Evolutionary conservation across 1,139 yeast genomes (phyloP), one percentile per base, ranked within the genome.

Genomic region (Candida labiduridarum): DNA sequence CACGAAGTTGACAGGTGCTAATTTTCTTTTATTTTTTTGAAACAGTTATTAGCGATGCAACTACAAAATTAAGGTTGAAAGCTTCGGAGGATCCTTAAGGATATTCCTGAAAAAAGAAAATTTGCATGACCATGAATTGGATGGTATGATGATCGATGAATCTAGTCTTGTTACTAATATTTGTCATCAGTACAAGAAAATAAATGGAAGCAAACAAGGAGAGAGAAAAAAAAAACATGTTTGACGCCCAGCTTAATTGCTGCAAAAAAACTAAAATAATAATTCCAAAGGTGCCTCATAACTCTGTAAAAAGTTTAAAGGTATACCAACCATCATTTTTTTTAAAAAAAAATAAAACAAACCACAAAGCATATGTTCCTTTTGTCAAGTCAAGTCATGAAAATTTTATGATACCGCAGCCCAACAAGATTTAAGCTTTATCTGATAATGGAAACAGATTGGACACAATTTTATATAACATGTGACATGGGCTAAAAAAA

Each of bases 131-230:
- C 29, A 25, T 25, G 29, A 9, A 31, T 31, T 31, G 34, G 15
- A 31, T 31, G 34, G 6, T 5, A 31, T 31, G 6, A 11, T 3
- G 15, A 31, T 31, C 4, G 15, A 16, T 22, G 9, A 38, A 19
- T 19, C 15, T 22, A 38, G 18, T 38, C 15, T n/a, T 15, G n/a
- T 22, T 38, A 22, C 31, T 19, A 22, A 38, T n/a, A 38, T 38
- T 38, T 38, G 31, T 38, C 22, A 22, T 38, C 30, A 8, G 12
- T n/a, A 19, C 41, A 38, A 38, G 41, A 38, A 38, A 38, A 38
- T 18, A 34, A 16, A 10, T 7, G 18, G 18, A 14, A 34, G 18
- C 9, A n/a, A 36, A 18, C 9, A 36, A 36, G 25, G 25, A 19
- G 14, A 14, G 15, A 7, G 4, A 38, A 11, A 12, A 19, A 19